Conservation (phyloP, 2,329 filamentous ascomycete species). For the Ustulina deusta region DNA sequence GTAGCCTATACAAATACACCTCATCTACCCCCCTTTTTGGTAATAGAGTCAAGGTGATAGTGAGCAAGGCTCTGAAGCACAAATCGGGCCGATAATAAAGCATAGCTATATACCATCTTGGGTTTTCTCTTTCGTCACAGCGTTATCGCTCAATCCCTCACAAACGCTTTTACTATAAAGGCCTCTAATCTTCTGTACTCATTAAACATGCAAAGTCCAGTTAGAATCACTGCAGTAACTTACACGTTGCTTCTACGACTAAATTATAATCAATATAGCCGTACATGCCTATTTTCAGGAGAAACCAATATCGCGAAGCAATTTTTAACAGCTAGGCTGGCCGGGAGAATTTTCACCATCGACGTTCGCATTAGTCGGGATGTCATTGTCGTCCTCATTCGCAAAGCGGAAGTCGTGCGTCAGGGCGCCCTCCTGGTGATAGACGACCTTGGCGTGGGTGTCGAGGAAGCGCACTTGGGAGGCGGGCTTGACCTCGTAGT, state of each 20-base stretch:
- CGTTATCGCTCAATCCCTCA: no score
- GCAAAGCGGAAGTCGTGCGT: constrained; percentile 50
- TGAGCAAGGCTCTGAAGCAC: no score
- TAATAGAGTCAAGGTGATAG: no score
- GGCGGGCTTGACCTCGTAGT: constrained; percentile 43
- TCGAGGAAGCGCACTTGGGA: constrained; percentile 47
- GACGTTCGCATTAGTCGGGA: constrained; percentile 25
- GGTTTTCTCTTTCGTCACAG: no score
- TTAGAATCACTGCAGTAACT: no score
- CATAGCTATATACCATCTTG: no score
- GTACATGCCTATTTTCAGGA: neutral
- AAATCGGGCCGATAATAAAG: no score
- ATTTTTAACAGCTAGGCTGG: constrained; percentile 32
- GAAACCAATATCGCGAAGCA: neutral
- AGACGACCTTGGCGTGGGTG: constrained; percentile 49
- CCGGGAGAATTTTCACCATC: constrained; percentile 35
- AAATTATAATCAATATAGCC: neutral
- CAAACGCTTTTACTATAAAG: no score
- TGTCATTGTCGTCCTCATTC: constrained; percentile 42
- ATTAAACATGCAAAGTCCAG: no score
- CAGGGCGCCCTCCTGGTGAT: constrained; percentile 48
- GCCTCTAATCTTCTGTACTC: no score
- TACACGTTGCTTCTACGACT: neutral
- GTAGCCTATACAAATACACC: neutral
- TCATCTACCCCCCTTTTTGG: no score